Evolutionary conservation across 2,329 filamentous ascomycete genomes (phyloP), one percentile per base, ranked within the genome.

Genomic region (Fusarium multiceps): DNA sequence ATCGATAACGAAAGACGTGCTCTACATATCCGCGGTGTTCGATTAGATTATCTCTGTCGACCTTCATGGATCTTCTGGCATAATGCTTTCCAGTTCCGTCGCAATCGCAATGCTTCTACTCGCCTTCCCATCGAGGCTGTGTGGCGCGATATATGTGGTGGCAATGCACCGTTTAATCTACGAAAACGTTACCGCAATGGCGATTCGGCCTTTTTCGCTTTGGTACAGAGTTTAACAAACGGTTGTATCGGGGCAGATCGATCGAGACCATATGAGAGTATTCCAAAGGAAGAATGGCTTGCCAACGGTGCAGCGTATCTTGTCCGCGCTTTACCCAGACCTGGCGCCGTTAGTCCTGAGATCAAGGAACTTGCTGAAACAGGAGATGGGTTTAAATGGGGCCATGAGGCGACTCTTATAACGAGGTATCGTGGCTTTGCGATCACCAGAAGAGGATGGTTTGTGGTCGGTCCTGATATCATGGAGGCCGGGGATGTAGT

Each of bases 161-260:
- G 69, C 47, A 27, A 59, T 0, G 43, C 28, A 14, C 55, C 53
- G 18, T 78, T 79, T 45, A 70, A 59, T 53, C 74, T 79, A 6
- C 63, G 71, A 5, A 59, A 69, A 23, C 60, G 53, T 14, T 80
- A 79, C 30, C 63, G 61, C 18, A 75, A 71, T n/a, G 65, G 67
- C 7, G 70, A 76, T 16, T 66, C 76, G 9, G 75, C 76, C 12
- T 77, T 80, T 53, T 77, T 76, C 27, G 79, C 78, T 3, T 67
- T 80, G 13, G 69, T 76, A 7, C 78, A 80, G 27, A 80, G 77
- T 4, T 74, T 80, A 7, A 76, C 77, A 21, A 80, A 80, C 47
- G 78, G 66, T 3, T 78, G 75, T 53, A 64, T 77, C 20, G 73
- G 76, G 41, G 70, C 69, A 27, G 76, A 77, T 46, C 75, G 77